Base-by-base conservation (phyloP, 306 rosid species). In the Quillaja saponaria region DNA sequence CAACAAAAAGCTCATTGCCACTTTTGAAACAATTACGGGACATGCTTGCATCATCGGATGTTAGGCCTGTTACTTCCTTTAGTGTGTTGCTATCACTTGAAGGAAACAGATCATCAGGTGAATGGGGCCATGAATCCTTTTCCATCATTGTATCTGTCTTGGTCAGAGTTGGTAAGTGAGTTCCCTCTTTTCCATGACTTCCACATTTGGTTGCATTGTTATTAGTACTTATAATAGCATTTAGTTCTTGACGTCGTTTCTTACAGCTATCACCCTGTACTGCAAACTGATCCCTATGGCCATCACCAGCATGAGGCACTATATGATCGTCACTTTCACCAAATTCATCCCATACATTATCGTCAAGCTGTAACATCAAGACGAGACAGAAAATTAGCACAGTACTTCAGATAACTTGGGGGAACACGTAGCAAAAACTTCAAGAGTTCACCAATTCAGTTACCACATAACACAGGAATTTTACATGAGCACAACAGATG, bases 51-150 rank as follows among this genome's bases (percentile, higher is more conserved):
- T 64, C 68, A 58, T 74, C 82, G 7, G 78, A 72, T 50, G 71
- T 56, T 54, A 63, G 60, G 56, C 71, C 62, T 61, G 79, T 68
- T 52, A 68, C 75, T 59, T 80, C 96, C 68, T 76, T 76, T 55
- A 51, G 51, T 3, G 82, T 65, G 63, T 78, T 79, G 19, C 70
- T 62, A 17, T 83, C 73, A 38, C 82, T 45, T 40, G 88, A 75
- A 72, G 82, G 66, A 58, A 86, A 73, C 59, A 66, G 78, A 71
- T 78, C 80, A 55, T 74, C 83, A n/a, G 73, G 71, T 37, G 72
- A 28, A 70, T 78, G 59, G 68, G 85, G 64, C 92, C 90, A 81
- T 41, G 90, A 63, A 71, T 73, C 84, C 53, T 85, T 78, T 81
- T 83, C 85, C 72, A 78, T 76, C 81, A 81, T 76, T 57, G 35